Evolutionary conservation across 1,139 yeast species (phyloP).

Genomic region (Schwanniomyces etchellsii): DNA sequence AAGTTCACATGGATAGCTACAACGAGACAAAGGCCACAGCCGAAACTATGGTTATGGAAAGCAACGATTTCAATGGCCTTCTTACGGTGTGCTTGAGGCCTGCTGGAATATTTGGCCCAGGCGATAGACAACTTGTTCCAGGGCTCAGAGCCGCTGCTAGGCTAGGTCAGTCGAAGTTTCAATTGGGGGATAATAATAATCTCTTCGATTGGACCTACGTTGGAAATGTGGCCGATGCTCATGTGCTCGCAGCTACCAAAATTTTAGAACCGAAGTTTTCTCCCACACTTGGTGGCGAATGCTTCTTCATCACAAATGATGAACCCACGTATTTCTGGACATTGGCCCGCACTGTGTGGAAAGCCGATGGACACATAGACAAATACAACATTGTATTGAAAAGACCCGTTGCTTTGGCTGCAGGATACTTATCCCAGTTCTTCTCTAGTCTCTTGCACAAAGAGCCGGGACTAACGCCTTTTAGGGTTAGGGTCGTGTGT

Average conservation of each 20-base stretch:
- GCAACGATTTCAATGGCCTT: slow-evolving; percentile 55
- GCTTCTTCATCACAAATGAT: slow-evolving; percentile 89
- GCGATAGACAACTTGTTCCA: slow-evolving; percentile 94
- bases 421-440: slow-evolving; percentile 76
- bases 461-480: slow-evolving; percentile 94
- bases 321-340: slow-evolving; percentile 97
- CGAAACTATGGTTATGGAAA: slow-evolving; percentile 71
- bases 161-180: slow-evolving; percentile 85
- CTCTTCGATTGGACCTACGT: slow-evolving; percentile 96
- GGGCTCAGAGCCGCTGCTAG: slow-evolving; percentile 81
- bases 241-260: slow-evolving; percentile 83
- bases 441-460: slow-evolving; percentile 66
- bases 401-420: slow-evolving; percentile 66
- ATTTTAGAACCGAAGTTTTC: slow-evolving; percentile 43
- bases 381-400: slow-evolving; percentile 62
- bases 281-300: slow-evolving; percentile 66
- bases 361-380: slow-evolving; percentile 85
- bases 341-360: slow-evolving; percentile 94
- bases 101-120: slow-evolving; percentile 98
- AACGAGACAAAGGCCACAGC: slow-evolving; percentile 94
- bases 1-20: slow-evolving; percentile 91
- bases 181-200: slow-evolving; percentile 89
- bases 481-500: slow-evolving; percentile 87
- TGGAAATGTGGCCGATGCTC: slow-evolving; percentile 99
- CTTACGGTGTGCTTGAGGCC: slow-evolving; percentile 87